A percentile compares a stretch with the other conserved stretches of the same genome.
These are phyloP conservation scores for Penicillium mononematosum DNA, from an alignment of 495 filamentous ascomycete species.

Conservation along the genomic window DNA sequence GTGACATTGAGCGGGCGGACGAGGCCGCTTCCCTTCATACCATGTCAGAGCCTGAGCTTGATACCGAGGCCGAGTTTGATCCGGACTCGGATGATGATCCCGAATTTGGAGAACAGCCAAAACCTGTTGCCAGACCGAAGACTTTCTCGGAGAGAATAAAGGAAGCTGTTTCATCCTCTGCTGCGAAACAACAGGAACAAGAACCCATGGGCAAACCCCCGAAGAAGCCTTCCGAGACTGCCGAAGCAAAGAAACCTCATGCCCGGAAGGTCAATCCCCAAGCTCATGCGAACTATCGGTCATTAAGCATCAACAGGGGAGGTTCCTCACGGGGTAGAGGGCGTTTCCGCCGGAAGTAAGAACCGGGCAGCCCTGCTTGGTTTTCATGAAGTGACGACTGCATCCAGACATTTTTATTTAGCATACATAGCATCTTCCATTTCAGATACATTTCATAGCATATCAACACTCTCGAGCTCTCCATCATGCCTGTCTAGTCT, in stretches of 20 bases:
- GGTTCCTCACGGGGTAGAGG: conserved; percentile 41
- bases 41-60: conserved; percentile 36
- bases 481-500: background rate
- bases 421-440: conserved; percentile 13
- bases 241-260: conserved; percentile 53
- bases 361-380: background rate
- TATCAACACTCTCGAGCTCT: background rate
- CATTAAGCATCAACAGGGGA: conserved; percentile 69
- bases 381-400: conserved; percentile 37
- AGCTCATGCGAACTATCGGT: conserved; percentile 80
- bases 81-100: conserved; percentile 29
- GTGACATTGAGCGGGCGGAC: conserved; percentile 24
- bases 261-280: conserved; percentile 67
- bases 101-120: conserved; percentile 31
- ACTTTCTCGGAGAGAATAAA: conserved; percentile 48
- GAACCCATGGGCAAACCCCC: conserved; percentile 28
- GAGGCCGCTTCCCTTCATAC: conserved; percentile 33
- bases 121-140: conserved; percentile 29
- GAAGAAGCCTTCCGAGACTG: conserved; percentile 24
- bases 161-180: conserved; percentile 37
- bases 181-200: conserved; percentile 32
- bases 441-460: conserved; percentile 8
- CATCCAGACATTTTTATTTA: conserved; percentile 20
- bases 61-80: conserved; percentile 28
- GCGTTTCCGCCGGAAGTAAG: conserved; percentile 48